Base-by-base conservation (phyloP, 192 early-diverging fungal genomes). In the Backusella psychrophila region DNA sequence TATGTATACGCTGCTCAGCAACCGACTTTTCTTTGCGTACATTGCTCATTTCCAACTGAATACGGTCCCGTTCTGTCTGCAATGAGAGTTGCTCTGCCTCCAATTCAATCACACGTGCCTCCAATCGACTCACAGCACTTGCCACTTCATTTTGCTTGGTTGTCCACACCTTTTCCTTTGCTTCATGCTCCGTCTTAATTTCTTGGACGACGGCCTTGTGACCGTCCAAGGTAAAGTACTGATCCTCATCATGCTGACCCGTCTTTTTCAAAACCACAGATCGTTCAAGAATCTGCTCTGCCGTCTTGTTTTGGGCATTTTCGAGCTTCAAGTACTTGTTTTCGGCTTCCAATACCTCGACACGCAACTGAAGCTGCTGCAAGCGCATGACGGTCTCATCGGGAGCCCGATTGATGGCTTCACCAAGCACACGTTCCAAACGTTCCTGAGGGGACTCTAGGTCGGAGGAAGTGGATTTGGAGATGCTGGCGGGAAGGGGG, bases 291-390 rank as follows among this genome's bases (percentile, higher is more conserved):
- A 91, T 84, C 66, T 89, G 88, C 35, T 90, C 84, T 1, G 87
- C 88, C 23, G 53, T 73, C 68, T 87, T 89, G 42, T 88, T 89
- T 71, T 94, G 90, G 23, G 84, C 86, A 63, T 89, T 87, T 72
- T 93, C 88, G 0, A 91, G 80, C 39, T 91, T 90, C 39, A 94
- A 81, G 29, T 89, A 81, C 39, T 87, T 87, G 71, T 94, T 94
- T 74, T 94, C 91, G 0, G 91, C 90, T 69, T 93, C 88, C 8
- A 92, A 84, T 63, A 90, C 86, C 34, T 92, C 91, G 41, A 93
- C 84, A 21, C 90, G 85, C 38, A 90, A 73, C 56, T 87, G 87
- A 23, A 93, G 79, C 67, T 92, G 88, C 53, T 91, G 88, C n/a
- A 90, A 63, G 4, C 81, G 81, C 29, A 83, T 74, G 5, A 80